A percentile compares a stretch with the other conserved stretches of the same genome.
phyloP scores from a whole-genome alignment of 1,139 yeast species.

The Kodamaea fungicola region DNA sequence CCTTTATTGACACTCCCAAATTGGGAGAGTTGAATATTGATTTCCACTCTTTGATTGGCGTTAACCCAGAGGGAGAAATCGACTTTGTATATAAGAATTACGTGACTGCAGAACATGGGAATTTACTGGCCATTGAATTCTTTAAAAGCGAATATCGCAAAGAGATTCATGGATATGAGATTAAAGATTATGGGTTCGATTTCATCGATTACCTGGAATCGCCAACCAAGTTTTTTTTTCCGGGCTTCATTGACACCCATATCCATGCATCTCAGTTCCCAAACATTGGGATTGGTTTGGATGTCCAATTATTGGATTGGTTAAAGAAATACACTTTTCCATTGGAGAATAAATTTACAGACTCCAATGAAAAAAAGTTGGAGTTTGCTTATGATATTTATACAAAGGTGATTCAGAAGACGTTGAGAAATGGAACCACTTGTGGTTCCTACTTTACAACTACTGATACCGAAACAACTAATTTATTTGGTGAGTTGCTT shows the following conservation, averaged over 20 bases:
- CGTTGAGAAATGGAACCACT: conserved; percentile 80
- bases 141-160: conserved; percentile 2
- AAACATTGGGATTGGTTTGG: conserved; percentile 88
- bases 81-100: conserved; percentile 25
- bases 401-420: conserved; percentile 58
- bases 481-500: conserved; percentile 71
- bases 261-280: conserved; percentile 97
- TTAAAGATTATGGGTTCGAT: conserved; percentile 7
- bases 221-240: conserved; percentile 60
- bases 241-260: conserved; percentile 94
- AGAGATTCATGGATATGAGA: not conserved
- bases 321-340: conserved; percentile 84
- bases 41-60: conserved; percentile 33
- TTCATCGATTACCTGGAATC: conserved; percentile 28
- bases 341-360: conserved; percentile 53
- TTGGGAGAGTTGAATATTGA: conserved; percentile 25
- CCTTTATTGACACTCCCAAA: conserved; percentile 36
- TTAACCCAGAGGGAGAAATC: conserved; percentile 27
- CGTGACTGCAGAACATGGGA: conserved; percentile 5
- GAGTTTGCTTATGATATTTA: conserved; percentile 60
- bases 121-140: conserved; percentile 8
- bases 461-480: conserved; percentile 72
- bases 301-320: conserved; percentile 86
- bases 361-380: conserved; percentile 36
- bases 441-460: conserved; percentile 92